Evolutionary conservation across 2,329 filamentous ascomycete genomes (phyloP).

Genomic region (Aspergillus ochraceoroseus): DNA sequence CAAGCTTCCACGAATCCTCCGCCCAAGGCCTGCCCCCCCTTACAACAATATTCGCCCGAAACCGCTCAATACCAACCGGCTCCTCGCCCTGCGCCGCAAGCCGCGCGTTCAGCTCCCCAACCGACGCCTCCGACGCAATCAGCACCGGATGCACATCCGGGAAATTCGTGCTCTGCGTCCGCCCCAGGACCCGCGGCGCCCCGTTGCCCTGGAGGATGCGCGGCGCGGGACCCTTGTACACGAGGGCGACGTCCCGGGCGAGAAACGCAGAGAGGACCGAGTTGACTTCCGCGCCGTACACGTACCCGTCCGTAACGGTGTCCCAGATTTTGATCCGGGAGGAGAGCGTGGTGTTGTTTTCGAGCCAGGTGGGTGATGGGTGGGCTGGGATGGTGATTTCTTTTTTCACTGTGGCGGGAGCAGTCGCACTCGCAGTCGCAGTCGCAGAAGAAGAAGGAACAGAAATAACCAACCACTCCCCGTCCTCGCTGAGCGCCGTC

Average conservation of each 20-base stretch:
- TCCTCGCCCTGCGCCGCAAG: slow-evolving; percentile 43
- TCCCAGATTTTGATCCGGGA: slow-evolving; percentile 55
- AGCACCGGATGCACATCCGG: slow-evolving; percentile 57
- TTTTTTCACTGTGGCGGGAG: slow-evolving; percentile 29
- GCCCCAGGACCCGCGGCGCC: slow-evolving; percentile 51
- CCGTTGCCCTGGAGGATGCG: slow-evolving; percentile 55
- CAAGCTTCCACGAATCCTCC: slow-evolving; percentile 60
- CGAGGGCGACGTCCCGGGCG: slow-evolving; percentile 51
- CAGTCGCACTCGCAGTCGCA: no score
- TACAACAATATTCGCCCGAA: slow-evolving; percentile 61
- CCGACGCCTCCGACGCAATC: slow-evolving; percentile 53
- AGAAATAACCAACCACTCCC: slow-evolving; percentile 42
- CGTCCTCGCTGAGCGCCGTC: slow-evolving; percentile 46
- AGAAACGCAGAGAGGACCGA: slow-evolving; percentile 54
- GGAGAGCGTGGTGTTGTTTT: slow-evolving; percentile 47
- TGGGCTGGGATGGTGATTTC: slow-evolving; percentile 52
- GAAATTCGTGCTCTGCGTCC: slow-evolving; percentile 52
- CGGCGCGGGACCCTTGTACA: slow-evolving; percentile 58
- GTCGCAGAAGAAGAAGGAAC: slow-evolving; percentile 40
- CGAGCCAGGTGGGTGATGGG: slow-evolving; percentile 52
- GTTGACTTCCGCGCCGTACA: slow-evolving; percentile 52
- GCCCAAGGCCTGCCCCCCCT: slow-evolving; percentile 53
- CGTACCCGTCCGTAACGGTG: slow-evolving; percentile 53
- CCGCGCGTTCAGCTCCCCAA: slow-evolving; percentile 55
- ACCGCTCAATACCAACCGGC: slow-evolving; percentile 57